phyloP scores from a whole-genome alignment of 2,329 filamentous ascomycete genomes.

The Stemphylium lycopersici region DNA sequence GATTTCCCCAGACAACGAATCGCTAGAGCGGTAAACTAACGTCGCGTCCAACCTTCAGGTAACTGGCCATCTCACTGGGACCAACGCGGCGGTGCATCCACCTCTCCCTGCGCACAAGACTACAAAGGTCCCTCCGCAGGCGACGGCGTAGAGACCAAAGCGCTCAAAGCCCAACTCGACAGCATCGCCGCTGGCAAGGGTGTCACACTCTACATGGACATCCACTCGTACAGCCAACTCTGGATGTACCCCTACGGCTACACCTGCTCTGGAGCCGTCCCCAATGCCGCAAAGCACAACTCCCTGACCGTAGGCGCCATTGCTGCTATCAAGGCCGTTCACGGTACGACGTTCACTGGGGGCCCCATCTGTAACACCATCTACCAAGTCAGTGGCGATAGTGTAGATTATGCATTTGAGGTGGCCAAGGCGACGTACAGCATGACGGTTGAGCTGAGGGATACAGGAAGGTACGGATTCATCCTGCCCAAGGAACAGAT shows the following conservation, averaged over 20 bases:
- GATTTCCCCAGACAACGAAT: too few species aligned
- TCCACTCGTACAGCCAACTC: conserved; percentile 62
- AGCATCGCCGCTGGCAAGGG: conserved; percentile 55
- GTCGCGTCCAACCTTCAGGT: conserved; percentile 5
- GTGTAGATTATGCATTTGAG: conserved; percentile 54
- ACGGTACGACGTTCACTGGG: conserved; percentile 52
- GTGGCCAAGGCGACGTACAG: conserved; percentile 51
- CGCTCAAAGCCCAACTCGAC: conserved; percentile 56
- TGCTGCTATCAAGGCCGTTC: conserved; percentile 62
- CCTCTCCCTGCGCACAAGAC: conserved; percentile 45
- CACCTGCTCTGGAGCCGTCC: conserved; percentile 57
- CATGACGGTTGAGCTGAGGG: conserved; percentile 59
- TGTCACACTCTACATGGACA: conserved; percentile 68
- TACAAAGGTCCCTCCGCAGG: conserved; percentile 45
- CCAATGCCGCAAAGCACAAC: conserved; percentile 58
- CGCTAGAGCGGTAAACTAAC: neutral
- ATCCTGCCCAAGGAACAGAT: conserved; percentile 58
- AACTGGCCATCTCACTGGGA: conserved; percentile 49
- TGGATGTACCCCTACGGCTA: conserved; percentile 65
- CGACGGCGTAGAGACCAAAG: conserved; percentile 47
- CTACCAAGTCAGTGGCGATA: conserved; percentile 61
- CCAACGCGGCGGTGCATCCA: conserved; percentile 40
- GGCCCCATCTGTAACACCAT: conserved; percentile 65
- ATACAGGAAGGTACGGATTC: conserved; percentile 58
- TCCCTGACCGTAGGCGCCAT: conserved; percentile 57